Percentiles rank a stretch among this genome's conserved stretches.
Evolutionary conservation across 1,139 yeast species (phyloP).

Genomic region (Candida sp.): DNA sequence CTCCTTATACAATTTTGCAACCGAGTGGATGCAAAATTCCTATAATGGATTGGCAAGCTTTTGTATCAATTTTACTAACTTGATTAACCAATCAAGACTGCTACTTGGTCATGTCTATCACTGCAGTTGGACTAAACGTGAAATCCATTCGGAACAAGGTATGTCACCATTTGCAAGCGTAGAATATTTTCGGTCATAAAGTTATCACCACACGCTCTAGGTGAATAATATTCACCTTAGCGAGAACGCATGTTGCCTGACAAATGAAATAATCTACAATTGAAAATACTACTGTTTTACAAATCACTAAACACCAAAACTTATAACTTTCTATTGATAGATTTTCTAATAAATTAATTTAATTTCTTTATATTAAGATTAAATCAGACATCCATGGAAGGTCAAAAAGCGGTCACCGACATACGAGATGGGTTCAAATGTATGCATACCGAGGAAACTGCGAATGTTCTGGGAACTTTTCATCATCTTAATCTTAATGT

Average conservation of each 20-base stretch:
- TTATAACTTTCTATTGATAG: background rate
- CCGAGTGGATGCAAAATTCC: background rate
- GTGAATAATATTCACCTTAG: too few relatives aligned
- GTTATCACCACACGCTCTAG: background rate
- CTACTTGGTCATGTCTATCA: too few relatives aligned
- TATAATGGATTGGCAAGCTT: too few relatives aligned
- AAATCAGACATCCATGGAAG: constrained; percentile 72
- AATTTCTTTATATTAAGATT: constrained; percentile 7
- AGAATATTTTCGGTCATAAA: background rate
- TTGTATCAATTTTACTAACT: too few relatives aligned
- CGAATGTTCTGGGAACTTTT: constrained; percentile 78
- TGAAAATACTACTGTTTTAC: background rate
- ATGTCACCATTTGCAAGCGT: background rate
- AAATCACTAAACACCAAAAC: background rate
- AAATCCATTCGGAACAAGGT: too few relatives aligned
- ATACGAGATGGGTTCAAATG: constrained; percentile 78
- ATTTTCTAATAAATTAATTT: background rate
- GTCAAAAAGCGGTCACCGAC: constrained; percentile 75
- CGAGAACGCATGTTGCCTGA: too few relatives aligned
- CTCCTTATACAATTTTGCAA: background rate
- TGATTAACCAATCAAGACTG: too few relatives aligned
- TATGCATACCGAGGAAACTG: constrained; percentile 90
- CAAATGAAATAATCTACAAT: background rate
- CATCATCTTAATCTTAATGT: constrained; percentile 52
- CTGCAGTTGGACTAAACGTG: too few relatives aligned